Evolutionary conservation across 2,329 filamentous ascomycete genomes (phyloP), one percentile per base, ranked within the genome.

Genomic region (Blumeriella jaapii): DNA sequence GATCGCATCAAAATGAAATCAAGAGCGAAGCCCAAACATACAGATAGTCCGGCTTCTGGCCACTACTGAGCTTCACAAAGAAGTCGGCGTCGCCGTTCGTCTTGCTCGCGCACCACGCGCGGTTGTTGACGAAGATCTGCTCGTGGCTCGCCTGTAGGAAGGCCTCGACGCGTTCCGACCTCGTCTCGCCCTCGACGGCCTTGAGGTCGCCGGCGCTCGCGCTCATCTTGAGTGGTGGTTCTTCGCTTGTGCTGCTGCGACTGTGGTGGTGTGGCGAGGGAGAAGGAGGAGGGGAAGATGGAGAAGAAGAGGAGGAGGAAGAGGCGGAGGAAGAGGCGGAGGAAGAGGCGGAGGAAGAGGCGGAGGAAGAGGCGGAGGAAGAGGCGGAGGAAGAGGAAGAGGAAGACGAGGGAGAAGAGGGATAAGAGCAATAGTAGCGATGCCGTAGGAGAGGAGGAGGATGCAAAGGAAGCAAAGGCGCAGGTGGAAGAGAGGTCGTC

Each of bases 21-120:
- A 24, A n/a, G 22, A 24, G 4, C 22, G 7, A 8, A 24, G 12
- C 4, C 22, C 10, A 4, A 6, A 18, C 32, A 27, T 38, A 46
- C 41, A 83, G 69, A 58, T 82, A 82, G 52, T 82, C 75, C 36
- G 78, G 78, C 11, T 61, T 61, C 61, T 83, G 78, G 29, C 78
- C 78, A 6, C 68, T 69, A 13, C 67, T 61, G 42, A 83, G 67
- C 55, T 75, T 70, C 33, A 59, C 56, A 58, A 83, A 83, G 63
- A 76, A 82, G 7, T 68, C 62, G 3, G 76, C 74, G 58, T 83
- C 74, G 41, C 64, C 62, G 44, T 59, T 55, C 47, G 51, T 59
- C 62, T 78, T 74, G 44, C 69, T 59, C 29, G 65, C 65, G 9
- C 76, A 77, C 78, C 78, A 83, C 36, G 63, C 61, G 44, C 64